Evolutionary conservation across 306 rosid species (phyloP).

Genomic region (Prinsepia uniflora): DNA sequence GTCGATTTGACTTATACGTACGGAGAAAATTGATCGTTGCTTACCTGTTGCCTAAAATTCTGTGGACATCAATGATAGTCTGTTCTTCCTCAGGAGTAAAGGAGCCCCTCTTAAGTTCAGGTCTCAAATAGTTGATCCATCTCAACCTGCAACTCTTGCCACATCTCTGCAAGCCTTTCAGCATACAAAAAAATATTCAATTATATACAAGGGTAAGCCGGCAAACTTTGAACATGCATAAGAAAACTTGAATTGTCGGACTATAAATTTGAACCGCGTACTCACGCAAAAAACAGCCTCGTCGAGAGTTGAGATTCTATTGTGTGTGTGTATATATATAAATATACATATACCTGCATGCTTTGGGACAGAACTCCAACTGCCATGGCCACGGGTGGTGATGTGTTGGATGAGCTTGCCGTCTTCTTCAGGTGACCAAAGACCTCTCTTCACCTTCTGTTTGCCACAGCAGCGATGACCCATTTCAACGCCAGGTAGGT

Average conservation of each 20-base stretch:
- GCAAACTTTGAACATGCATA: not conserved
- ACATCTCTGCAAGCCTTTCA: conserved; percentile 46
- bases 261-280: not conserved
- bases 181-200: not conserved
- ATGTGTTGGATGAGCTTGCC: conserved; percentile 44
- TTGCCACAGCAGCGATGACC: conserved; percentile 47
- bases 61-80: conserved; percentile 47
- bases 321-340: too few relatives aligned
- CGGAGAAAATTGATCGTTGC: not conserved
- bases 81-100: conserved; percentile 50
- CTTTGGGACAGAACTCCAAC: conserved; percentile 59
- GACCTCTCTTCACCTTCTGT: conserved; percentile 52
- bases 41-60: conserved; percentile 52
- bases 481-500: not conserved
- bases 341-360: conserved; percentile 37
- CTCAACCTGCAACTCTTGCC: conserved; percentile 57
- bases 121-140: conserved; percentile 57
- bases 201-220: not conserved
- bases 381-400: conserved; percentile 45
- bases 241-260: not conserved
- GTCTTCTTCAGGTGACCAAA: conserved; percentile 66
- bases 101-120: conserved; percentile 49
- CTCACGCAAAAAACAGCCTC: too few relatives aligned
- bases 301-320: too few relatives aligned
- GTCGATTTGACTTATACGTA: not conserved